Conservation (phyloP, 2,329 filamentous ascomycete genomes). For the Fusarium irregulare region DNA sequence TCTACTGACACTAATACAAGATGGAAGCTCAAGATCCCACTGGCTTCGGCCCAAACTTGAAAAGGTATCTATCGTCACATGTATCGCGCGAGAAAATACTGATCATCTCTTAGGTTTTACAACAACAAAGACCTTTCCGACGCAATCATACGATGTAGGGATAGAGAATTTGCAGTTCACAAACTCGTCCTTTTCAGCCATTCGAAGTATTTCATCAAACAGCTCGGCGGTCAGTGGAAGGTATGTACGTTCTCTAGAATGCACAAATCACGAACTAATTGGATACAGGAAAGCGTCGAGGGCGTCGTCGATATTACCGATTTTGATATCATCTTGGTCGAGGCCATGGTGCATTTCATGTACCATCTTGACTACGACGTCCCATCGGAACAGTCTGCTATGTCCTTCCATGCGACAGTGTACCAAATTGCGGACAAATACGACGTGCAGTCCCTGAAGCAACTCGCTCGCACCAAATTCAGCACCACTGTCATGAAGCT, state of each 20-base stretch:
- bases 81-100: accelerated
- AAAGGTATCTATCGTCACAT: accelerated
- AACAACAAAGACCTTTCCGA: constrained; percentile 1
- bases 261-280: accelerated
- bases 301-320: accelerated
- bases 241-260: accelerated
- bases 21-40: not conserved
- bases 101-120: not conserved
- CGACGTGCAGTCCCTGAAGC: not conserved
- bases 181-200: not conserved
- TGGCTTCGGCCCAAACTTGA: not conserved
- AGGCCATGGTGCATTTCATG: not conserved
- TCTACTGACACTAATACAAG: too few relatives aligned
- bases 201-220: not conserved
- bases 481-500: accelerated
- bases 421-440: constrained; percentile 3
- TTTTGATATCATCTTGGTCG: accelerated
- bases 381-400: accelerated
- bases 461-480: accelerated
- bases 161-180: not conserved
- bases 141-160: not conserved
- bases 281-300: not conserved
- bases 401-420: too few relatives aligned
- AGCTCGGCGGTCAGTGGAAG: not conserved
- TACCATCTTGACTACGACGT: not conserved